Evolutionary conservation across 2,329 filamentous ascomycete genomes (phyloP).

Genomic region (Aspergillus sp.): DNA sequence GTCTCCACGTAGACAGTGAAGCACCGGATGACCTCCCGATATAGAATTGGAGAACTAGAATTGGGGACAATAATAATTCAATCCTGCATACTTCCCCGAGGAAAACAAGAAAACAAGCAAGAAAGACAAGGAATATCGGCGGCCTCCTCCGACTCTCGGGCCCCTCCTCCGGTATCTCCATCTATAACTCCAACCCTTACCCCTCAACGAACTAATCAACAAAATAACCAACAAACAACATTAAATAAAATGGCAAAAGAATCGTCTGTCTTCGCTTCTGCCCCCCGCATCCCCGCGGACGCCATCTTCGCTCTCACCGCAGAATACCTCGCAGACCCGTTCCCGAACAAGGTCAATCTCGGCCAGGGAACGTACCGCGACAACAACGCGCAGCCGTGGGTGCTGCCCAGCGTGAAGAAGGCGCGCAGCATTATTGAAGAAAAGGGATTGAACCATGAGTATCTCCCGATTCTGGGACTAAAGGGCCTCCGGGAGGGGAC

Average conservation of each 20-base stretch:
- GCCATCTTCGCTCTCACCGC: constrained; percentile 28
- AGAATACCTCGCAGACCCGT: constrained; percentile 68
- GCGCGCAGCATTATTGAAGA: constrained; percentile 45
- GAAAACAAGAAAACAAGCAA: background rate
- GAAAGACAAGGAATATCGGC: too few species aligned
- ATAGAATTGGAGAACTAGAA: too few species aligned
- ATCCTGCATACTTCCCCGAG: background rate
- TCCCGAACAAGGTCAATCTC: constrained; percentile 79
- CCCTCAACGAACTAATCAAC: background rate
- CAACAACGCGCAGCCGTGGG: constrained; percentile 89
- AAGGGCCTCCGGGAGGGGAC: constrained; percentile 78
- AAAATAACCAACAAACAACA: background rate
- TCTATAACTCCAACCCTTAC: background rate
- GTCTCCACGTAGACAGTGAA: too few species aligned
- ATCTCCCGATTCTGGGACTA: constrained; percentile 88
- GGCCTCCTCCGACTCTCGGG: background rate
- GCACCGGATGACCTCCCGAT: too few species aligned
- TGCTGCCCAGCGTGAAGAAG: constrained; percentile 79
- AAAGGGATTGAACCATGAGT: constrained; percentile 84
- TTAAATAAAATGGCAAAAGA: background rate
- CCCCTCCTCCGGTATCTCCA: background rate
- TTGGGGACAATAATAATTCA: too few species aligned
- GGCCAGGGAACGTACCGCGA: constrained; percentile 92
- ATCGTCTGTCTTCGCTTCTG: constrained; percentile 14
- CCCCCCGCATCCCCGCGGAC: constrained; percentile 20